Conservation (phyloP, 2,329 filamentous ascomycete genomes). For the Nemania sp. region DNA sequence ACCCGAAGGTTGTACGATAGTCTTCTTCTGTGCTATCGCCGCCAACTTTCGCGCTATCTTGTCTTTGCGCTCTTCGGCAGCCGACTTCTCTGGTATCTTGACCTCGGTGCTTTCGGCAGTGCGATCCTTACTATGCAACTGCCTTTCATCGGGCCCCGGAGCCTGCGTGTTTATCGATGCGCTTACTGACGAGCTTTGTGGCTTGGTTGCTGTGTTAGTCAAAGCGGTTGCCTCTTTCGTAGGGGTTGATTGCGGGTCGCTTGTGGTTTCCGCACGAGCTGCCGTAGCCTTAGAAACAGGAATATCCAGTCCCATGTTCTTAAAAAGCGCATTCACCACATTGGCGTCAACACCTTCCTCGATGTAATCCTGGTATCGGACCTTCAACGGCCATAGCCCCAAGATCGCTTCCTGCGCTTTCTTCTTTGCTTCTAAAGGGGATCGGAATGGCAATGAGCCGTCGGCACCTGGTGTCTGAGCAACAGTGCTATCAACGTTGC, state of each 20-base stretch:
- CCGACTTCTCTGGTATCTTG: conserved; percentile 34
- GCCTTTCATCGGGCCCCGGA: too few relatives aligned
- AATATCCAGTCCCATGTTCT: conserved; percentile 65
- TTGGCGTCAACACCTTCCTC: conserved; percentile 70
- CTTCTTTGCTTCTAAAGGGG: conserved; percentile 49
- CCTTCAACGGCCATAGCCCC: conserved; percentile 65
- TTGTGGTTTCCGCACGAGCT: conserved; percentile 9
- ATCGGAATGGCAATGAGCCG: conserved; percentile 30
- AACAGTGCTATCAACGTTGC: background rate
- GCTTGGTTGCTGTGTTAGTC: conserved; percentile 10
- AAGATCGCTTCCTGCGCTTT: conserved; percentile 70
- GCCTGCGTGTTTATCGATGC: too few relatives aligned
- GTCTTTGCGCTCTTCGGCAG: conserved; percentile 42
- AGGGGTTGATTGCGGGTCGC: conserved; percentile 7
- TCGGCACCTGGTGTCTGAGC: background rate
- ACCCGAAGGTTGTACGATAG: conserved; percentile 27
- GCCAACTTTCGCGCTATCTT: conserved; percentile 42
- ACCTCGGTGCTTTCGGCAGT: conserved; percentile 10
- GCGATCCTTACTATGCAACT: too few relatives aligned
- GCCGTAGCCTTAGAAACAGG: conserved; percentile 33
- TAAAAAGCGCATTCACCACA: conserved; percentile 67
- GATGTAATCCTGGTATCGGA: conserved; percentile 74
- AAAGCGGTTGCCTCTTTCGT: background rate
- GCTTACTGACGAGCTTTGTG: conserved; percentile 9
- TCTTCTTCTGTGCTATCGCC: conserved; percentile 39